Conservation (phyloP, 2,329 filamentous ascomycete species). For the Claviceps cyperi region DNA sequence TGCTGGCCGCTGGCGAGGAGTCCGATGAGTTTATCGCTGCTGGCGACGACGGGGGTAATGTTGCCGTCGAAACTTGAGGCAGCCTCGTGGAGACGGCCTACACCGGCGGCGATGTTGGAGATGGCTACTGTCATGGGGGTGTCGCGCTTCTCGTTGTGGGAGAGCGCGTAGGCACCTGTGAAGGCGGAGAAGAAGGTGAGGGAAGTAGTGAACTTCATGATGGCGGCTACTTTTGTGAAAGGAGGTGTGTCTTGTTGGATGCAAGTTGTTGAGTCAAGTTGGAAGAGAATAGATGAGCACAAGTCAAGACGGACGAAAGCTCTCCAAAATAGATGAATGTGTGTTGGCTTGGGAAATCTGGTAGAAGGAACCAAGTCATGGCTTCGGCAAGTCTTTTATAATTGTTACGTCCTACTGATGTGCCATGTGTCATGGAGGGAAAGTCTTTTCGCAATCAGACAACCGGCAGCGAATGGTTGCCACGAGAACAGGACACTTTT, state of each 20-base stretch:
- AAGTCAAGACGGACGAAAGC: no score
- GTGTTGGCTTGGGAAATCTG: not conserved
- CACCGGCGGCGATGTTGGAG: not conserved
- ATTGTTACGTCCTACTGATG: not conserved
- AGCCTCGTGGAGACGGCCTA: not conserved
- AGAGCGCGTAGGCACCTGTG: not conserved
- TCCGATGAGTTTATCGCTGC: not conserved
- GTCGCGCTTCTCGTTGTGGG: not conserved
- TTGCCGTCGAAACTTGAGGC: not conserved
- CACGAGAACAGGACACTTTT: not conserved
- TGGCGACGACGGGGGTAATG: not conserved
- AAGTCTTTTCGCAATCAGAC: no score
- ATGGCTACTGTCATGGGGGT: not conserved
- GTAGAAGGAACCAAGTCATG: not conserved
- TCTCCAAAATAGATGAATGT: not conserved
- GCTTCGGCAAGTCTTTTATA: not conserved
- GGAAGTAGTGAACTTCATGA: constrained; percentile 2
- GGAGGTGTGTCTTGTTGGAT: no score
- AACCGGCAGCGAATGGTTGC: not conserved
- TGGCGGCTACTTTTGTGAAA: not conserved
- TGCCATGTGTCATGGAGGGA: not conserved
- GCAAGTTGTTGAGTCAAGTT: not conserved
- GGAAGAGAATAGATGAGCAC: not conserved
- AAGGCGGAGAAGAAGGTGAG: constrained; percentile 2
- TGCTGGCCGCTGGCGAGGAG: not conserved